phyloP scores from a whole-genome alignment of 371 early-diverging fungal species.

The Cladochytrium tenue region DNA sequence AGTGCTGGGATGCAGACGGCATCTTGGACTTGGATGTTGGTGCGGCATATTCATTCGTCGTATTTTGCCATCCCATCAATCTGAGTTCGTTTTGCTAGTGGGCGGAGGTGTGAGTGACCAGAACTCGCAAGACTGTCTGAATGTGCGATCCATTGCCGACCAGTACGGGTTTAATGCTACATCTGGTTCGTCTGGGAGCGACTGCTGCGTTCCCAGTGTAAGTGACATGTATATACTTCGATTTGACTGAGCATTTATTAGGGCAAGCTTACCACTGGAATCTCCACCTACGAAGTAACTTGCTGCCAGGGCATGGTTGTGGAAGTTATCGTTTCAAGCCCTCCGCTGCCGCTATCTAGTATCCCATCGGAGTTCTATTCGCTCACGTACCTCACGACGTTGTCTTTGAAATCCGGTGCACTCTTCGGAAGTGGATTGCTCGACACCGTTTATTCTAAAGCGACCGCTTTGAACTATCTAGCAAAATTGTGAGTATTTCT shows the following conservation, averaged over 20 bases:
- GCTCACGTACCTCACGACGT: not conserved
- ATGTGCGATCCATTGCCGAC: not conserved
- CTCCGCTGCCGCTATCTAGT: not conserved
- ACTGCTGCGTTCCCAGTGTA: not conserved
- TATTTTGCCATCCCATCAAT: too few relatives aligned
- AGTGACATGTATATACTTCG: not conserved
- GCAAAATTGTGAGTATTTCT: not conserved
- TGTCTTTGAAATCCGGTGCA: not conserved
- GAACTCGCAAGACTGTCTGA: not conserved
- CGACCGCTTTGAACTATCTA: not conserved
- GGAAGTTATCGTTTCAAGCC: not conserved
- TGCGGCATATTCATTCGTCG: too few relatives aligned
- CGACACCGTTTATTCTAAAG: not conserved
- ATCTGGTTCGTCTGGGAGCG: not conserved
- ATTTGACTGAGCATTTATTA: not conserved
- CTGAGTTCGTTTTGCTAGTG: too few relatives aligned
- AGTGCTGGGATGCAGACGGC: not conserved
- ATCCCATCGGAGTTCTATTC: not conserved
- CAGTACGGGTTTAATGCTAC: not conserved
- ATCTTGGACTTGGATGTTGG: not conserved
- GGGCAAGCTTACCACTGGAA: not conserved
- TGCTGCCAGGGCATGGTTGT: not conserved
- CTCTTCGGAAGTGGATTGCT: not conserved
- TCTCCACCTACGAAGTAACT: not conserved
- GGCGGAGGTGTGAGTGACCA: not conserved